Conservation (phyloP, 1,284 basidiomycete genomes). For the Laetiporus sulphureus region DNA sequence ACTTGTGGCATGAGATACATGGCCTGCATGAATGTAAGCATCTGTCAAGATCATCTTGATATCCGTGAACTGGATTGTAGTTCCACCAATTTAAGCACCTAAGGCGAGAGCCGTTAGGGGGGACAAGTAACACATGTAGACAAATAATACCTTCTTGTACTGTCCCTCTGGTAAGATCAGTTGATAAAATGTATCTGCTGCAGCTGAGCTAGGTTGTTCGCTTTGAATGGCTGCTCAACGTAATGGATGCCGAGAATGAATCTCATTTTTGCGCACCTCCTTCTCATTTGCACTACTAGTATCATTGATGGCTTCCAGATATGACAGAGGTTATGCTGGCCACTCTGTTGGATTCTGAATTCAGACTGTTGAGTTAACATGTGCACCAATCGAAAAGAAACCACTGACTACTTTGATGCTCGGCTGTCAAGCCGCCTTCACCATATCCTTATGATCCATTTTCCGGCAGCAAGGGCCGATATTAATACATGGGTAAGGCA, state of each 20-base stretch:
- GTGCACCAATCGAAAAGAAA: conserved; percentile 2
- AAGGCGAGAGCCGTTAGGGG: no score
- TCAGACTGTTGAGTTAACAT: not conserved
- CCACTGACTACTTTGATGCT: conserved; percentile 71
- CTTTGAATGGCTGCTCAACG: conserved; percentile 69
- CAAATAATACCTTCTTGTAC: conserved; percentile 38
- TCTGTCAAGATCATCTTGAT: conserved; percentile 75
- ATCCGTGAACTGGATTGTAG: conserved; percentile 87
- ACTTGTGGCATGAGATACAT: conserved; percentile 70
- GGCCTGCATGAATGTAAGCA: conserved; percentile 71
- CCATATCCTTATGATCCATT: conserved; percentile 73
- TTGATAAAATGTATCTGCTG: conserved; percentile 73
- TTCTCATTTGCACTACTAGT: conserved; percentile 63
- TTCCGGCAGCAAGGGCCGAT: conserved; percentile 91
- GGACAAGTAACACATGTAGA: no score
- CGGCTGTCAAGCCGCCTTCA: conserved; percentile 83
- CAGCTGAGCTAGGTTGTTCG: conserved; percentile 69
- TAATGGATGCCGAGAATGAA: conserved; percentile 59
- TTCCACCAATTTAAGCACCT: conserved; percentile 89
- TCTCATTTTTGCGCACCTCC: conserved; percentile 48
- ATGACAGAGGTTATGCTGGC: conserved; percentile 75
- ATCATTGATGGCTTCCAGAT: conserved; percentile 75
- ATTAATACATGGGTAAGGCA: conserved; percentile 89
- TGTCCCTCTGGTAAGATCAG: conserved; percentile 66
- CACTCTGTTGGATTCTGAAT: conserved; percentile 69